Evolutionary conservation across 768 basidiomycete genomes (phyloP).

Genomic region (Infundibulicybe gibba): DNA sequence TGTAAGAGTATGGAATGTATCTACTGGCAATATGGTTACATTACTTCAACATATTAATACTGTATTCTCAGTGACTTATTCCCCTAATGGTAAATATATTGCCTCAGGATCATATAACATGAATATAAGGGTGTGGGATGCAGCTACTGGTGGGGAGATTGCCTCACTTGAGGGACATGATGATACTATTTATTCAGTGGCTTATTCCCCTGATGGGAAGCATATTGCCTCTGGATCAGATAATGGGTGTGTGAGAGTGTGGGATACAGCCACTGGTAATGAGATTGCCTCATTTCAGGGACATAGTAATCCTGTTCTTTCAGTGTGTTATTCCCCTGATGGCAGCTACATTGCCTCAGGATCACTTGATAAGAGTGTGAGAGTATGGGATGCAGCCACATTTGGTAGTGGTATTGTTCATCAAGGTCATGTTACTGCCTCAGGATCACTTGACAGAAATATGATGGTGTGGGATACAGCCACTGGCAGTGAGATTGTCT

Average conservation of each 20-base stretch:
- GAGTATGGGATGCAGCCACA: neutral
- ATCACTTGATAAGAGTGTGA: neutral
- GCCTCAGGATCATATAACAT: conserved; percentile 8
- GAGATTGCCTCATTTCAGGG: neutral
- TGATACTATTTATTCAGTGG: conserved; percentile 8
- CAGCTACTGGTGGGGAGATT: neutral
- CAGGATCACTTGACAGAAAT: conserved; percentile 13
- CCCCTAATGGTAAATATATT: conserved; percentile 20
- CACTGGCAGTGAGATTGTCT: conserved; percentile 1
- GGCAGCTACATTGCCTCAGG: neutral
- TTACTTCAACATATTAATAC: conserved; percentile 1
- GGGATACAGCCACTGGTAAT: conserved; percentile 16
- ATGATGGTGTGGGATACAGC: conserved; percentile 18
- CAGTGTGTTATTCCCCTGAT: conserved; percentile 1
- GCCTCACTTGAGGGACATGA: conserved; percentile 6
- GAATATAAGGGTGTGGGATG: conserved; percentile 3
- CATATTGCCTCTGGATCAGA: conserved; percentile 21
- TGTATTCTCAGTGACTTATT: conserved; percentile 18
- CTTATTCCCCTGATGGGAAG: conserved; percentile 22
- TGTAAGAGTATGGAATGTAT: conserved; percentile 17
- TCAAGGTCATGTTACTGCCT: too few relatives aligned
- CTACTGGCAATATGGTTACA: conserved; percentile 1
- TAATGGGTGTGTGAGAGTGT: conserved; percentile 21
- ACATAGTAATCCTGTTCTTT: conserved; percentile 2
- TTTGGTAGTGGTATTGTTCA: conserved; percentile 13